Percentiles rank a stretch among this genome's conserved stretches.
Conservation (phyloP, 495 filamentous ascomycete genomes). For the Daldinia decipiens region DNA sequence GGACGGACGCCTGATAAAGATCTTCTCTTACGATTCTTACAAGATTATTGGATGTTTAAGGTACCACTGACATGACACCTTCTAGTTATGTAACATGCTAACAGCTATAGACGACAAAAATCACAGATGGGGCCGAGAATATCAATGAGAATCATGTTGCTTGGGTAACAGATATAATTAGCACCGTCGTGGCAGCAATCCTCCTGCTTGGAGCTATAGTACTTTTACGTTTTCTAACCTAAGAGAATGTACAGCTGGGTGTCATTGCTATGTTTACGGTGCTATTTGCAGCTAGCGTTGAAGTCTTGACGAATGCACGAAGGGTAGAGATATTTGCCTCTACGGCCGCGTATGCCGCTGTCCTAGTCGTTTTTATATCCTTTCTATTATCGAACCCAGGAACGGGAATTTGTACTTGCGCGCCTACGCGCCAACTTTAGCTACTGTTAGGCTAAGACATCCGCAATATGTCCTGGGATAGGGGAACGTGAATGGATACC, state of each 20-base stretch:
- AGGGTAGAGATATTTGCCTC: background rate
- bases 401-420: background rate
- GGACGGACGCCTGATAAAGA: background rate
- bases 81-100: background rate
- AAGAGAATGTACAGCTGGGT: background rate
- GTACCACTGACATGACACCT: background rate
- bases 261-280: background rate
- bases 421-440: background rate
- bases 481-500: too few species aligned
- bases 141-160: background rate
- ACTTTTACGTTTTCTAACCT: background rate
- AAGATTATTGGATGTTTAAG: background rate
- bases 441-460: background rate
- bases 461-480: background rate
- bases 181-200: background rate
- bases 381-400: background rate
- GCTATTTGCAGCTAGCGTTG: background rate
- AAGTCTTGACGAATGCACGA: background rate
- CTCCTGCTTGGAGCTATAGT: background rate
- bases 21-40: background rate
- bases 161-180: background rate
- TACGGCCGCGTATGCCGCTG: background rate
- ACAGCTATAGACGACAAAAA: background rate
- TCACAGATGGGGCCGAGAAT: background rate
- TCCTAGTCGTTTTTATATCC: background rate